Evolutionary conservation across 768 basidiomycete genomes (phyloP), one percentile per base, ranked within the genome.

Genomic region (Termitomyces sp.): DNA sequence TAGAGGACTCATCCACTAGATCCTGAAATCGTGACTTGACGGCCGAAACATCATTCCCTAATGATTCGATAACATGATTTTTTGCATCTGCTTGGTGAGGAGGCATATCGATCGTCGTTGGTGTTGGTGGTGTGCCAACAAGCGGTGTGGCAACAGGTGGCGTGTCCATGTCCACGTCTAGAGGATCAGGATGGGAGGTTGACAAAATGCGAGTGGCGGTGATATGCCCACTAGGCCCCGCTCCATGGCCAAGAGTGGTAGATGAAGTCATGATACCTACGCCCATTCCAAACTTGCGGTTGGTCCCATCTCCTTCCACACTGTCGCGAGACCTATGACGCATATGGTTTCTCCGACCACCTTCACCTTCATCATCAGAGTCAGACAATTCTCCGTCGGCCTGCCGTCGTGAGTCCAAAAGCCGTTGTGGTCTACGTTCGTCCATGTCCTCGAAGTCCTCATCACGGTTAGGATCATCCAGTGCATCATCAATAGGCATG

Each of bases 281-380:
- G 8, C 84, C 81, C 61, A 86, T 80, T 31, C 85, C 85, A 59
- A 87, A 88, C 64, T 84, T 84, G 46, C 77, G 74, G 13, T 69
- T 72, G 24, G 76, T 74, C 24, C 68, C 68, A 31, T 79, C 74
- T 43, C 73, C 77, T 59, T 74, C 78, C 10, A 73, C 69, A 55
- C 78, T 81, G 48, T 82, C 83, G 24, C 74, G 75, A 34, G 84
- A 79, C 27, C 78, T 77, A 68, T 88, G 83, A 37, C 75, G 74
- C 9, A 80, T 74, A 57, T 86, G 85, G 63, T 94, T 80, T 57
- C 87, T 78, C 55, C 94, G 81, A 1, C 87, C 91, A 46, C 92
- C 94, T 64, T 90, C 89, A 18, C 93, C 95, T 72, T 99, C 97
- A 68, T 99, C 97, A 62, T 99, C 97, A 1, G 97, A 98, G 70